Conservation (phyloP, 1,139 yeast species). For the Candida tropicalis region DNA sequence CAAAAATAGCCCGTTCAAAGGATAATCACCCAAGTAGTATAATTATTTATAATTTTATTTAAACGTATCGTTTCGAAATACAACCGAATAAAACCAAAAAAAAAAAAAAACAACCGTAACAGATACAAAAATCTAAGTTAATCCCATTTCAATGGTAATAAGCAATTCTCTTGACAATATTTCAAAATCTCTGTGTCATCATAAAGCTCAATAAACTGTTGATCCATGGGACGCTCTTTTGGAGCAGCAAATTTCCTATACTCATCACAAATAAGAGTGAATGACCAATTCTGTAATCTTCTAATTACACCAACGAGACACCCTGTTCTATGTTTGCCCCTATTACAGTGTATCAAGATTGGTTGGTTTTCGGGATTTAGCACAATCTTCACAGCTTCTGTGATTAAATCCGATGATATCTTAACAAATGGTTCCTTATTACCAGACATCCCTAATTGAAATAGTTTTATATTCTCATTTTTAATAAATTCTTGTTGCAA, state of each 20-base stretch:
- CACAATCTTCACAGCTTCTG: constrained; percentile 80
- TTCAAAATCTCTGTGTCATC: constrained; percentile 62
- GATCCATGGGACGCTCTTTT: constrained; percentile 92
- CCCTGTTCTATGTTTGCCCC: constrained; percentile 97
- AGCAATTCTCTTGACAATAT: constrained; percentile 51
- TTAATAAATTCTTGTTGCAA: constrained; percentile 68
- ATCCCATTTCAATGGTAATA: constrained; percentile 75
- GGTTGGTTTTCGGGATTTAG: constrained; percentile 89
- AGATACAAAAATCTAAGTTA: constrained; percentile 11
- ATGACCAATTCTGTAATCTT: constrained; percentile 86
- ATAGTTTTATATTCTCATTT: constrained; percentile 63
- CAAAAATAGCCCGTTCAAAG: constrained; percentile 15
- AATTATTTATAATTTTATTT: too few relatives aligned
- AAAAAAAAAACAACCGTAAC: not conserved
- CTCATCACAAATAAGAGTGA: constrained; percentile 92
- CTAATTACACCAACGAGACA: constrained; percentile 92
- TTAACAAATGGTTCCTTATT: constrained; percentile 94
- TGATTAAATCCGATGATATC: constrained; percentile 73
- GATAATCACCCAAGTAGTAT: too few relatives aligned
- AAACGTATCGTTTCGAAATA: not conserved
- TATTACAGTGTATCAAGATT: constrained; percentile 85
- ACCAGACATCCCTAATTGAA: constrained; percentile 92
- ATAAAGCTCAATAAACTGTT: constrained; percentile 89
- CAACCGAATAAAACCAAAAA: not conserved
- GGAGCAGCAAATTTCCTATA: constrained; percentile 94